These are phyloP conservation scores for Vigna hirtella DNA, from an alignment of 306 rosid genomes.

Conservation along the genomic window DNA sequence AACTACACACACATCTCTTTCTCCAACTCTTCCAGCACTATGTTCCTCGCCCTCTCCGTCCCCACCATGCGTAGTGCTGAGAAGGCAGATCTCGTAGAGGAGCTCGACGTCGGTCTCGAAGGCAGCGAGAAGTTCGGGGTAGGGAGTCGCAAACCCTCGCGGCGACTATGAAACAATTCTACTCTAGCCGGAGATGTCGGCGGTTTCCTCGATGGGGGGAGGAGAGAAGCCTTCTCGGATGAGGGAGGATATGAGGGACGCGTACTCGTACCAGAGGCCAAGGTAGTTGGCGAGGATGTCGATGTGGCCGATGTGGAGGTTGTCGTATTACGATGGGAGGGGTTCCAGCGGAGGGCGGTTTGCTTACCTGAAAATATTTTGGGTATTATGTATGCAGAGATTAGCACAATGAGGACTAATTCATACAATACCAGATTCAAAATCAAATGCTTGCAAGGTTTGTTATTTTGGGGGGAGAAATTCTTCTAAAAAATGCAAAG, in stretches of 20 bases:
- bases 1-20: not conserved
- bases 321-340: too few species aligned
- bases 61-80: constrained; percentile 60
- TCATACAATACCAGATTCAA: constrained; percentile 43
- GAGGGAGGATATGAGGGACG: constrained; percentile 71
- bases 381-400: too few species aligned
- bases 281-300: constrained; percentile 68
- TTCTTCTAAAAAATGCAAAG: constrained; percentile 75
- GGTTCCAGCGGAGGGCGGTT: too few species aligned
- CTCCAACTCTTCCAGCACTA: constrained; percentile 40
- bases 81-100: constrained; percentile 74
- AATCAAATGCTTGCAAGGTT: constrained; percentile 70
- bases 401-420: constrained; percentile 67
- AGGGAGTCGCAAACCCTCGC: too few species aligned
- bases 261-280: constrained; percentile 81
- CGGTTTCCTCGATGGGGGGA: constrained; percentile 69
- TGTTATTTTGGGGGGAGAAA: constrained; percentile 18
- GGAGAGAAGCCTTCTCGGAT: constrained; percentile 75
- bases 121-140: not conserved
- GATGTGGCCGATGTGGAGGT: too few species aligned
- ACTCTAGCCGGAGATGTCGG: constrained; percentile 79
- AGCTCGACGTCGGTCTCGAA: constrained; percentile 74
- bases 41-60: constrained; percentile 61
- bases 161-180: constrained; percentile 65
- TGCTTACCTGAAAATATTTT: too few species aligned